phyloP scores from a whole-genome alignment of 2,329 filamentous ascomycete genomes.

The Tolypocladium pustulatum region DNA sequence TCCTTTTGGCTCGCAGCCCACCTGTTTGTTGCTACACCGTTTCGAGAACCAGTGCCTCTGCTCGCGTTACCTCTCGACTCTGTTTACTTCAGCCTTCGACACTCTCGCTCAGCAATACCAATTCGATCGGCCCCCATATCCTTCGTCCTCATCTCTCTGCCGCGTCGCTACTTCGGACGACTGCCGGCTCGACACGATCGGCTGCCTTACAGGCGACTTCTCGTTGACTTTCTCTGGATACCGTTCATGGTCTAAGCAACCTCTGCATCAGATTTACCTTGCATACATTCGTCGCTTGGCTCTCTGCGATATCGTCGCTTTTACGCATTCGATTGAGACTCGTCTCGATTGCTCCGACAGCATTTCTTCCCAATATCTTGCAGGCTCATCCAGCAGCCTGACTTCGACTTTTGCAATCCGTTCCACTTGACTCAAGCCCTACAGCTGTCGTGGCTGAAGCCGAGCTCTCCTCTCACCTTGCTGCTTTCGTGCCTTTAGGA shows the following conservation, averaged over 20 bases:
- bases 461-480: constrained; percentile 4
- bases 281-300: constrained; percentile 5
- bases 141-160: constrained; percentile 1
- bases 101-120: constrained; percentile 6
- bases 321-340: not conserved
- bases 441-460: not conserved
- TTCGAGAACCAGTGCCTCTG: constrained; percentile 4
- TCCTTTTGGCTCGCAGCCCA: constrained; percentile 11
- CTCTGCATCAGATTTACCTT: constrained; percentile 4
- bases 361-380: not conserved
- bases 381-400: not conserved
- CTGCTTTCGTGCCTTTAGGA: constrained; percentile 33
- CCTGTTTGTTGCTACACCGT: not conserved
- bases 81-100: constrained; percentile 5
- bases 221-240: not conserved
- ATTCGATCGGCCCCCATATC: constrained; percentile 3
- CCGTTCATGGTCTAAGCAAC: not conserved
- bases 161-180: constrained; percentile 3
- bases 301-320: not conserved
- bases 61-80: constrained; percentile 7
- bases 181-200: constrained; percentile 1
- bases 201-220: constrained; percentile 1
- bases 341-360: not conserved
- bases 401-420: not conserved
- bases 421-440: not conserved